phyloP scores from a whole-genome alignment of 169 alveolate genomes.

The Plasmodium chabaudi region DNA sequence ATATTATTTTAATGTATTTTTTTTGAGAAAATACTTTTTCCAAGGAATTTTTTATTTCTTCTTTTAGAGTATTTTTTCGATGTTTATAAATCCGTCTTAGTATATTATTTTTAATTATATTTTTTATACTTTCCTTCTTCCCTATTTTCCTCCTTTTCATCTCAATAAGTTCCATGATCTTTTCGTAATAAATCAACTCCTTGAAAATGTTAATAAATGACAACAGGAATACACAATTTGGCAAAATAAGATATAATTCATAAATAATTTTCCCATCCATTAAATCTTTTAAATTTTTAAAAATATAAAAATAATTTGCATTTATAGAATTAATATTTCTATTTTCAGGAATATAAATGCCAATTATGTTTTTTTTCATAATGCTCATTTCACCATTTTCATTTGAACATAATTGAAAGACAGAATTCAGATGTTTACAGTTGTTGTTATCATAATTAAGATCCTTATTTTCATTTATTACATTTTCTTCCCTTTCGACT shows the following conservation, averaged over 20 bases:
- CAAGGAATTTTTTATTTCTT: slow-evolving; percentile 16
- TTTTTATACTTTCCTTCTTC: slow-evolving; percentile 7
- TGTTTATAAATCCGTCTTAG: slow-evolving; percentile 19
- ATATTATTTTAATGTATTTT: slow-evolving; percentile 52
- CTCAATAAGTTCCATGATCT: slow-evolving; percentile 14
- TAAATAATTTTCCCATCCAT: slow-evolving; percentile 51
- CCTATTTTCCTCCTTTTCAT: neutral
- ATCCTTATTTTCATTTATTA: neutral
- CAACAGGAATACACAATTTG: slow-evolving; percentile 38
- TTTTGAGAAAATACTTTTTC: slow-evolving; percentile 38
- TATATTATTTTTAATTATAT: slow-evolving; percentile 25
- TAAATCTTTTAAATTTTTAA: slow-evolving; percentile 47
- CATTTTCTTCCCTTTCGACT: neutral
- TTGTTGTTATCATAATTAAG: neutral
- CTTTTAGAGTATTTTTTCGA: slow-evolving; percentile 17
- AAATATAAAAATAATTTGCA: slow-evolving; percentile 55
- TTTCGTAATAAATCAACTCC: slow-evolving; percentile 56
- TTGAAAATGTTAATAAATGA: slow-evolving; percentile 44
- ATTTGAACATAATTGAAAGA: slow-evolving; percentile 61
- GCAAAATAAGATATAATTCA: slow-evolving; percentile 54
- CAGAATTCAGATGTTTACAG: slow-evolving; percentile 8
- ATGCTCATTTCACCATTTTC: slow-evolving; percentile 38
- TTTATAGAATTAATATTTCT: slow-evolving; percentile 51
- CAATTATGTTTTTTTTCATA: slow-evolving; percentile 56
- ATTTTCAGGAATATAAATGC: slow-evolving; percentile 56